Conservation (phyloP, 805 yeast species). For the Cyberlindnera mycetangii region DNA sequence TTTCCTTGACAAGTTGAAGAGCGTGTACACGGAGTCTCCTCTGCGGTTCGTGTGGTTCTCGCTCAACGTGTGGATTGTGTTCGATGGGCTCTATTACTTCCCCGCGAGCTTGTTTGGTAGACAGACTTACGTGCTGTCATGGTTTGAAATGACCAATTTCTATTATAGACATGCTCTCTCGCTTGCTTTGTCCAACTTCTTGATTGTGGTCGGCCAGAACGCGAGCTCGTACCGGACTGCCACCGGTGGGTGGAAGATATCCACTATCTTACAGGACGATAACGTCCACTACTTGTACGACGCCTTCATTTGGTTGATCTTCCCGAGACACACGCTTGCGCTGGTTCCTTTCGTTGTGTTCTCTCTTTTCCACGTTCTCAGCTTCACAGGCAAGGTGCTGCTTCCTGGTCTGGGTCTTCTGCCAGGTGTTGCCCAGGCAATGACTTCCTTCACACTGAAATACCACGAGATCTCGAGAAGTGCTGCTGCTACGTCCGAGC, state of each 20-base stretch:
- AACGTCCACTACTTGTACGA: slow-evolving; percentile 68
- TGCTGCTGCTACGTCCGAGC: slow-evolving; percentile 58
- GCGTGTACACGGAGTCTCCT: too few species aligned
- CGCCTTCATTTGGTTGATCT: slow-evolving; percentile 50
- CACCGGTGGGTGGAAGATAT: slow-evolving; percentile 25
- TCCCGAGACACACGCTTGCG: slow-evolving; percentile 57
- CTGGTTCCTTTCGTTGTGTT: slow-evolving; percentile 72
- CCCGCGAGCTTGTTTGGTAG: too few species aligned
- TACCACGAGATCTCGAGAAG: slow-evolving; percentile 60
- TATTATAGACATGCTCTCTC: slow-evolving; percentile 61
- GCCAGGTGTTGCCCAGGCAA: slow-evolving; percentile 25
- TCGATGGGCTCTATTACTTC: slow-evolving; percentile 39
- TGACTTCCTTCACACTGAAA: slow-evolving; percentile 45
- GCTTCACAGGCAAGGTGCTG: slow-evolving; percentile 61
- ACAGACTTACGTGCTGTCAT: too few species aligned
- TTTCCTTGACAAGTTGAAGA: neutral
- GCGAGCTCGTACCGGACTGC: slow-evolving; percentile 29
- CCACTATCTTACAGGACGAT: slow-evolving; percentile 51
- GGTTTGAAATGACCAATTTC: too few species aligned
- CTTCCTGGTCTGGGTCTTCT: slow-evolving; percentile 53
- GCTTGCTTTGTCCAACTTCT: slow-evolving; percentile 71
- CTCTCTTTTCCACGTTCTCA: slow-evolving; percentile 78
- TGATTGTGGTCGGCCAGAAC: slow-evolving; percentile 67
- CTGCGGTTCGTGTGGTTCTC: slow-evolving; percentile 76
- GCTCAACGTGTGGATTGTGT: slow-evolving; percentile 51